Conservation (phyloP, 2,329 filamentous ascomycete species). For the Fusarium chlamydosporum region DNA sequence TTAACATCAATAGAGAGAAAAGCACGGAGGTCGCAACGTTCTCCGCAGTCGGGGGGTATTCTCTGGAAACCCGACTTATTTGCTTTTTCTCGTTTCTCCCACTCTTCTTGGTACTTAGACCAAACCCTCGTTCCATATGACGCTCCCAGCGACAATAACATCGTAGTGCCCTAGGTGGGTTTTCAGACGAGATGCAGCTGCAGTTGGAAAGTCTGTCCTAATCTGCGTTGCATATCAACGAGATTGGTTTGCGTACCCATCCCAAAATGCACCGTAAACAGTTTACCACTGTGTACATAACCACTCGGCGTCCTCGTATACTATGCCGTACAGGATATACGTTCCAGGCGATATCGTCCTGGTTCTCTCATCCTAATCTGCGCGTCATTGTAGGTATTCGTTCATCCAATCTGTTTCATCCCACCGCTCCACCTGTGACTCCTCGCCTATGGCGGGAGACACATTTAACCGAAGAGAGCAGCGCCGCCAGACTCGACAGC, state of each 20-base stretch:
- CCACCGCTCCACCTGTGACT: slow-evolving; percentile 44
- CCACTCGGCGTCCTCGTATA: slow-evolving; percentile 44
- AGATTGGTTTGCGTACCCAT: slow-evolving; percentile 29
- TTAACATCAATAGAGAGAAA: slow-evolving; percentile 42
- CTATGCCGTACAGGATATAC: slow-evolving; percentile 30
- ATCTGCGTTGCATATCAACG: slow-evolving; percentile 12
- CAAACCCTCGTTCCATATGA: slow-evolving; percentile 31
- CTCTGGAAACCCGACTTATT: slow-evolving; percentile 32
- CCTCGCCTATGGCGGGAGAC: slow-evolving; percentile 33
- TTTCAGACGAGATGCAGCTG: slow-evolving; percentile 22
- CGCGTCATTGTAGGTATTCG: slow-evolving; percentile 37
- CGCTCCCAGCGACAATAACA: slow-evolving; percentile 30
- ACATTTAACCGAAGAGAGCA: slow-evolving; percentile 62
- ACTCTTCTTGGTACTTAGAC: slow-evolving; percentile 27
- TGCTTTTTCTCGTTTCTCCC: slow-evolving; percentile 21
- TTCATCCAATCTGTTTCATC: slow-evolving; percentile 42
- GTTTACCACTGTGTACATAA: slow-evolving; percentile 26
- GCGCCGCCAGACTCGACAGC: slow-evolving; percentile 95
- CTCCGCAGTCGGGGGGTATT: slow-evolving; percentile 42
- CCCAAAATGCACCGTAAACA: slow-evolving; percentile 27
- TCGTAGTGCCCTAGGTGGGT: slow-evolving; percentile 38
- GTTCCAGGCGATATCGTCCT: slow-evolving; percentile 40
- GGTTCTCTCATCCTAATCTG: slow-evolving; percentile 34
- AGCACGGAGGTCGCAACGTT: slow-evolving; percentile 36
- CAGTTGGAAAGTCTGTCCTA: slow-evolving; percentile 8